These are phyloP conservation scores for Lachancea fermentati DNA, from an alignment of 805 yeast genomes.

Conservation along the genomic window DNA sequence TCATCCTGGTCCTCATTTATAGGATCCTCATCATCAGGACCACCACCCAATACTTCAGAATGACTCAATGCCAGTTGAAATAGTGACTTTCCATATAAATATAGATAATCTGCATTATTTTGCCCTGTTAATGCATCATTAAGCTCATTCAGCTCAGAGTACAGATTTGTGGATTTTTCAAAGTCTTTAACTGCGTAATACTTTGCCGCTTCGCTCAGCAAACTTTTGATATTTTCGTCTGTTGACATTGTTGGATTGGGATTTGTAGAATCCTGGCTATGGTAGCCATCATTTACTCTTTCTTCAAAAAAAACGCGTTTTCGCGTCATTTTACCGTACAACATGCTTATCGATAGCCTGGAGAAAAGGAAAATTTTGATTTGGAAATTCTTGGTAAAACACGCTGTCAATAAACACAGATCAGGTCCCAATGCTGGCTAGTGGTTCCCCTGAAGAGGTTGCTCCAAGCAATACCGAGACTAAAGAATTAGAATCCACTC, in stretches of 20 bases:
- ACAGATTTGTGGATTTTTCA: conserved; percentile 62
- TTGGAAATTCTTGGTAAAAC: conserved; percentile 3
- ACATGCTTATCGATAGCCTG: neutral
- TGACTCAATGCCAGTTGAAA: conserved; percentile 71
- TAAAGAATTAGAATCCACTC: neutral
- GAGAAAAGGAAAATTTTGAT: conserved; percentile 1
- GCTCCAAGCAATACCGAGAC: neutral
- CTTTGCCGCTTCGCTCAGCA: conserved; percentile 58
- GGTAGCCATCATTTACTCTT: too few species aligned
- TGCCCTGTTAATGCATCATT: conserved; percentile 46
- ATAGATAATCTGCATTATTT: conserved; percentile 69
- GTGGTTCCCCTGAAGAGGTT: neutral
- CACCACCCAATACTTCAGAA: conserved; percentile 70
- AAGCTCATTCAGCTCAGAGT: conserved; percentile 67
- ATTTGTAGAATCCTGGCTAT: too few species aligned
- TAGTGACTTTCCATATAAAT: conserved; percentile 72
- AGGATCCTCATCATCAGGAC: conserved; percentile 22
- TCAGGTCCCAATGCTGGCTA: neutral
- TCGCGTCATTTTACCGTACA: neutral
- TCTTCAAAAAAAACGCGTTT: neutral
- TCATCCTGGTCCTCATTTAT: conserved; percentile 28
- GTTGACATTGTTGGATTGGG: conserved; percentile 7
- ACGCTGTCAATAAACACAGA: neutral
- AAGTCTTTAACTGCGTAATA: conserved; percentile 58
- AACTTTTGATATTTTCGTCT: conserved; percentile 38